phyloP scores from a whole-genome alignment of 331 rosid genomes.

The Stylosanthes scabra region DNA sequence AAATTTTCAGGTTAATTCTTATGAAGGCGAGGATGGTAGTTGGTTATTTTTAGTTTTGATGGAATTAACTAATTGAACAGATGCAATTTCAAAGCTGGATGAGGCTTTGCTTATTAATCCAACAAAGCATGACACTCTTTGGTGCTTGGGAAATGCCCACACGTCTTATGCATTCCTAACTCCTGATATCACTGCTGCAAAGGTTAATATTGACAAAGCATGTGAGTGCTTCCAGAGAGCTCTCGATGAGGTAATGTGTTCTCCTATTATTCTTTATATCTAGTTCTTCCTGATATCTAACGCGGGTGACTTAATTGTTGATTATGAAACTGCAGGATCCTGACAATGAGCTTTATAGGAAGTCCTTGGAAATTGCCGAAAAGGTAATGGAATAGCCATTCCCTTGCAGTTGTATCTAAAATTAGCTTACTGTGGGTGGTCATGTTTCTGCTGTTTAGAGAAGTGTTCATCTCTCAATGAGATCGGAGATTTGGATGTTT shows the following conservation, averaged over 20 bases:
- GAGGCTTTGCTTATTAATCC: slow-evolving; percentile 71
- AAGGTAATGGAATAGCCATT: slow-evolving; percentile 56
- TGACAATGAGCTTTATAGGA: slow-evolving; percentile 68
- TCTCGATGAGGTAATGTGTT: slow-evolving; percentile 54
- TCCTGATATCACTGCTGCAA: slow-evolving; percentile 62
- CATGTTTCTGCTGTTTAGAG: slow-evolving; percentile 17
- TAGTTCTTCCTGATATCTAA: neutral
- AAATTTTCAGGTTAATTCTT: neutral
- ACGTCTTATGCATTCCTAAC: slow-evolving; percentile 69
- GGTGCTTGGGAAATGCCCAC: slow-evolving; percentile 77
- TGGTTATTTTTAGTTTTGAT: slow-evolving; percentile 29
- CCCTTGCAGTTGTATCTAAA: slow-evolving; percentile 12
- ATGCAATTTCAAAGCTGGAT: slow-evolving; percentile 71
- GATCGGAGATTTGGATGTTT: neutral
- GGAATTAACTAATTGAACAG: slow-evolving; percentile 41
- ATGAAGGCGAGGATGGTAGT: neutral
- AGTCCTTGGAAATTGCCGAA: slow-evolving; percentile 69
- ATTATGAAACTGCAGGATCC: slow-evolving; percentile 47
- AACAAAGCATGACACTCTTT: slow-evolving; percentile 68
- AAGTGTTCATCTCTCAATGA: neutral
- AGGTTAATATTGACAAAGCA: slow-evolving; percentile 68
- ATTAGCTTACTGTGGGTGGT: neutral
- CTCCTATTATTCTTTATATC: neutral
- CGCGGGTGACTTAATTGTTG: slow-evolving; percentile 14
- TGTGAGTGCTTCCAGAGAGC: slow-evolving; percentile 67